phyloP scores from a whole-genome alignment of 176 grass and related monocot species.

The Chloris gayana region DNA sequence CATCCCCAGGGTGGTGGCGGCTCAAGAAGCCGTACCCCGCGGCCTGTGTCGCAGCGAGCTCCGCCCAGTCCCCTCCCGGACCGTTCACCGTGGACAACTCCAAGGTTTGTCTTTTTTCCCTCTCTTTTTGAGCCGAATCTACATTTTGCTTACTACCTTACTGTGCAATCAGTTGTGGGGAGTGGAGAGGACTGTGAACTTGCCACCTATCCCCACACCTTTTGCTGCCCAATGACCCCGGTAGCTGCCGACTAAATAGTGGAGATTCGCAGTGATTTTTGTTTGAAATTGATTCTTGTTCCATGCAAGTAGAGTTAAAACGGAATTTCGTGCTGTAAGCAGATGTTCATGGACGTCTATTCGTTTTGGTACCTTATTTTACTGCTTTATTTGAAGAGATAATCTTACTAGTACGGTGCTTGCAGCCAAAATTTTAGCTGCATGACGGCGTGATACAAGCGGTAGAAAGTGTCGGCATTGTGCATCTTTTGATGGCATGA shows the following conservation, averaged over 20 bases:
- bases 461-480: neutral
- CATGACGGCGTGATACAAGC: neutral
- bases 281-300: neutral
- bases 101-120: neutral
- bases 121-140: neutral
- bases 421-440: neutral
- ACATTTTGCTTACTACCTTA: neutral
- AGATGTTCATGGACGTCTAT: neutral
- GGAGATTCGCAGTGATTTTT: neutral
- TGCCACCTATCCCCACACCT: neutral
- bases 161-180: neutral
- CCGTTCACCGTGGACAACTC: neutral
- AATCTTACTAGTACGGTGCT: neutral
- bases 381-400: neutral
- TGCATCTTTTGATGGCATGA: neutral
- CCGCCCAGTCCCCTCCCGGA: neutral
- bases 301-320: neutral
- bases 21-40: constrained; percentile 4
- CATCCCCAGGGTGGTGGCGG: constrained; percentile 26
- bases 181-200: neutral
- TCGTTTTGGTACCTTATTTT: neutral
- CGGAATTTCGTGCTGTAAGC: neutral
- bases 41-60: neutral
- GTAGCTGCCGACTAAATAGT: neutral
- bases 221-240: neutral